A percentile compares a stretch with the other conserved stretches of the same genome.
Conservation (phyloP, 768 basidiomycete genomes). For the Mycena belliarum region DNA sequence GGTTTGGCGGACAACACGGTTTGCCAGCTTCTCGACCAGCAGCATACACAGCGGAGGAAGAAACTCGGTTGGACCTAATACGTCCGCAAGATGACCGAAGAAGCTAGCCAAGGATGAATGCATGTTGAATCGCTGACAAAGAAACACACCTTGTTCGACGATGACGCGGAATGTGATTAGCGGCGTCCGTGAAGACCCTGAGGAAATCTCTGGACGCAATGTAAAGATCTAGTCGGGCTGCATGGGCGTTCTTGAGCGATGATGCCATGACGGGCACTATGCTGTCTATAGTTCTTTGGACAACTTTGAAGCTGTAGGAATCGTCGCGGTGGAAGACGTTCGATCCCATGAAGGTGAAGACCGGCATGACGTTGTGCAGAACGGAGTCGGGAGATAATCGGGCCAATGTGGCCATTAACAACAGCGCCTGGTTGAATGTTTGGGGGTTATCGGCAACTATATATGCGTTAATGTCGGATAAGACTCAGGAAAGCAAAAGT, state of each 20-base stretch:
- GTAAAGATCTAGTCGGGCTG: constrained; percentile 59
- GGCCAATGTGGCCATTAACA: constrained; percentile 84
- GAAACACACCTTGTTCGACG: constrained; percentile 77
- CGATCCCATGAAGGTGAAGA: constrained; percentile 99
- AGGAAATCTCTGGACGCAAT: constrained; percentile 79
- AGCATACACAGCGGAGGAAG: constrained; percentile 82
- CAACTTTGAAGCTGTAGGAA: constrained; percentile 90
- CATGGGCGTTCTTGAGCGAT: constrained; percentile 64
- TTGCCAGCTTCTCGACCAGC: constrained; percentile 75
- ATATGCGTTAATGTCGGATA: background rate
- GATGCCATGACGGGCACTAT: constrained; percentile 93
- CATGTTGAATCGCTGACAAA: background rate
- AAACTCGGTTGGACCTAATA: constrained; percentile 80
- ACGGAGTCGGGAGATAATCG: constrained; percentile 87
- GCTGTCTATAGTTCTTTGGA: constrained; percentile 94
- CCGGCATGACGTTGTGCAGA: constrained; percentile 93
- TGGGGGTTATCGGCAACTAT: constrained; percentile 89
- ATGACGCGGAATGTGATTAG: constrained; percentile 89
- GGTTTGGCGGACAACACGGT: constrained; percentile 64
- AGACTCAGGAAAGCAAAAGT: background rate
- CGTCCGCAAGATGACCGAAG: constrained; percentile 83
- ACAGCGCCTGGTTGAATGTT: constrained; percentile 88
- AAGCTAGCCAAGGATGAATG: constrained; percentile 52
- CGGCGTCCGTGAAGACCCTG: constrained; percentile 90
- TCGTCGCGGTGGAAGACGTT: constrained; percentile 97